Base-by-base conservation (phyloP, 352 stramenopile species). In the Globisporangium lucens region DNA sequence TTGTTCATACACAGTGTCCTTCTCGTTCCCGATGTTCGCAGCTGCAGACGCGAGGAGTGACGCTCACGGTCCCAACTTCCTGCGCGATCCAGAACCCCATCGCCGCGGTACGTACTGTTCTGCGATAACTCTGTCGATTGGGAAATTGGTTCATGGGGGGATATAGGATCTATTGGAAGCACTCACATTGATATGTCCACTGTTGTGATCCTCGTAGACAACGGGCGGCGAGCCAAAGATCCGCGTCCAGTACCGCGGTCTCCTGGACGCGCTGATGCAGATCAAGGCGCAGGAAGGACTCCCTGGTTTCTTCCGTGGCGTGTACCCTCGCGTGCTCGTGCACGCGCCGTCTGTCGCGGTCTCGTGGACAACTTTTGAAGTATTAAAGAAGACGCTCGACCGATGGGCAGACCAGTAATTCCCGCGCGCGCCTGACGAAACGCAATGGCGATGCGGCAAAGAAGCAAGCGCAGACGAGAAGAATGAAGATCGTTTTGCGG, bases 351-450 rank as follows among this genome's bases (percentile, higher is more conserved):
- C 94, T 36, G 97, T 99, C 49, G 98, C 98, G 7, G 98, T 99
- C 66, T 98, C 93, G 47, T 99, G 98, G 98, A 99, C 97, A 56
- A 98, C 97, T 38, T 99, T 99, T 84, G 98, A 99, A 93, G 87
- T 95, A 80, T 89, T 95, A 78, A 95, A 95, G 76, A 95, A 95
- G 75, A 89, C 83, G 29, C 73, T 95, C 36, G 83, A 91, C 59
- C 67, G 74, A 49, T 79, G 85, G 75, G 64, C 74, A 20, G 64
- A 63, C 38, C 64, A 74, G 24, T 65, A 70, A 47, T 41, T 15
- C 36, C 61, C 61, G 51, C 7, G 20, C 15, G 10, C 22, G 1
- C 3, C 47, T 10, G 30, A 13, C 22, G 24, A 57, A 27, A 29
- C 60, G 10, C 36, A 41, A 41, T 41, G 36, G 36, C 36, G 36